Evolutionary conservation across 2,329 filamentous ascomycete species (phyloP).

Genomic region (Torrubiella hemipterigena): DNA sequence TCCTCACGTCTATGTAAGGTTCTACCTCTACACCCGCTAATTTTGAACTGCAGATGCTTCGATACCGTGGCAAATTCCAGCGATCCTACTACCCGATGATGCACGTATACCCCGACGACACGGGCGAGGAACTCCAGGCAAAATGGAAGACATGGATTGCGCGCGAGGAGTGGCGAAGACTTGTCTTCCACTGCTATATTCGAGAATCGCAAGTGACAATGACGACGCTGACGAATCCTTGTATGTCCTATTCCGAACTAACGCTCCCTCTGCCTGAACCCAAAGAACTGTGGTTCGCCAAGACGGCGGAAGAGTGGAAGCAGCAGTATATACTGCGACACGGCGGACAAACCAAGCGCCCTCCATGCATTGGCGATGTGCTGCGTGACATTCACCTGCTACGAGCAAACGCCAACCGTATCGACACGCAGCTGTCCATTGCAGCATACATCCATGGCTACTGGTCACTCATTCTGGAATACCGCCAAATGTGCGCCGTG

Average conservation of each 20-base stretch:
- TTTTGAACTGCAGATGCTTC: conserved; percentile 41
- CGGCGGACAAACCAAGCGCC: conserved; percentile 23
- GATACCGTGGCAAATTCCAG: conserved; percentile 46
- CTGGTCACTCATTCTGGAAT: conserved; percentile 55
- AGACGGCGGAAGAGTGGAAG: conserved; percentile 54
- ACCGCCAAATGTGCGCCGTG: conserved; percentile 45
- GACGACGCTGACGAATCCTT: conserved; percentile 49
- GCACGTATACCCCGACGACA: conserved; percentile 37
- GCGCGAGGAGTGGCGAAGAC: conserved; percentile 53
- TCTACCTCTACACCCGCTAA: too few species aligned
- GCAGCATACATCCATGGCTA: conserved; percentile 53
- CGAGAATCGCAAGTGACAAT: conserved; percentile 58
- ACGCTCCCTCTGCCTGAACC: conserved; percentile 52
- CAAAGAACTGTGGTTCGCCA: conserved; percentile 53
- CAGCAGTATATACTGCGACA: conserved; percentile 35
- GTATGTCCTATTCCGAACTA: conserved; percentile 58
- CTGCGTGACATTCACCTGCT: conserved; percentile 44
- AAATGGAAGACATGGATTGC: conserved; percentile 57
- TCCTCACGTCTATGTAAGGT: too few species aligned
- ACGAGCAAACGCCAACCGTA: conserved; percentile 29
- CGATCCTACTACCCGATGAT: conserved; percentile 40
- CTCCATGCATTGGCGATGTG: conserved; percentile 42
- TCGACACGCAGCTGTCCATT: conserved; percentile 45
- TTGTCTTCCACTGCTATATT: conserved; percentile 53
- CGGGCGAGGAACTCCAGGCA: conserved; percentile 41